phyloP scores from a whole-genome alignment of 2,329 filamentous ascomycete species.

The Davidsoniella neocaledoniae region DNA sequence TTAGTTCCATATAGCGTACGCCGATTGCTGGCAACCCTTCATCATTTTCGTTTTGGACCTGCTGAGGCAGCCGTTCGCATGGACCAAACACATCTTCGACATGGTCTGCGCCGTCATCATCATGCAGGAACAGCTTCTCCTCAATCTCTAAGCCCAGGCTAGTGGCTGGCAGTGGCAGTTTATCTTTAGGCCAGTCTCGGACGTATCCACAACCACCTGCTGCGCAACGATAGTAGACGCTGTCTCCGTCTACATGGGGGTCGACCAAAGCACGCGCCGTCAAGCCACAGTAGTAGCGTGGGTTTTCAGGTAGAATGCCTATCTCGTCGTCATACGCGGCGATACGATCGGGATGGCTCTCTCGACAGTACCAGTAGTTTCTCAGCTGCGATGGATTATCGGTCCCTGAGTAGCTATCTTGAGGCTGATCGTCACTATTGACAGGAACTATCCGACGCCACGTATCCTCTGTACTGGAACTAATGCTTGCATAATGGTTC shows the following conservation, averaged over 20 bases:
- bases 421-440: too few species aligned
- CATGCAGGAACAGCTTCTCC: not conserved
- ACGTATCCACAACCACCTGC: conserved; percentile 8
- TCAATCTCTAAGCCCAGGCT: conserved; percentile 1
- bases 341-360: conserved; percentile 2
- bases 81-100: conserved; percentile 9
- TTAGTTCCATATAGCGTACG: too few species aligned
- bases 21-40: too few species aligned
- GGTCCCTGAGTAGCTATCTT: too few species aligned
- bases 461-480: too few species aligned
- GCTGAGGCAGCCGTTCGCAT: not conserved
- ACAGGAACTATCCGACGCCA: too few species aligned
- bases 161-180: not conserved
- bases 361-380: conserved; percentile 3
- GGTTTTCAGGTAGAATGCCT: conserved; percentile 11
- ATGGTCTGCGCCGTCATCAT: conserved; percentile 10
- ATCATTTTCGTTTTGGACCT: not conserved
- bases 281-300: conserved; percentile 10
- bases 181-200: conserved; percentile 4
- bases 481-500: too few species aligned
- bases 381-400: too few species aligned
- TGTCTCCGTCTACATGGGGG: not conserved
- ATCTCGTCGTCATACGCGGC: conserved; percentile 8
- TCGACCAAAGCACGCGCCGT: conserved; percentile 3
- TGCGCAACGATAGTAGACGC: conserved; percentile 10